These are phyloP conservation scores for Gymnopus androsaceus DNA, from an alignment of 1,284 basidiomycete genomes.

Conservation along the genomic window DNA sequence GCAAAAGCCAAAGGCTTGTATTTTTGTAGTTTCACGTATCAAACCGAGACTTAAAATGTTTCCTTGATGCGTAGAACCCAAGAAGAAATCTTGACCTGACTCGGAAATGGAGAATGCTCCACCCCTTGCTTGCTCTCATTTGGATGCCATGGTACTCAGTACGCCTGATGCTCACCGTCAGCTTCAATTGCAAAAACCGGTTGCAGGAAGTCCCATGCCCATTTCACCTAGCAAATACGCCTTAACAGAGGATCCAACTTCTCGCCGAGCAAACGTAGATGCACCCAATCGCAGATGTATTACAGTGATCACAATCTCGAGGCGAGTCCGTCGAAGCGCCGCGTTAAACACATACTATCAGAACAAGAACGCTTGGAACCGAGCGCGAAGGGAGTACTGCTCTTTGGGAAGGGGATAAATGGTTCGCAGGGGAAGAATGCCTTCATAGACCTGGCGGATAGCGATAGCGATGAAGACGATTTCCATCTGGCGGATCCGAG, in stretches of 20 bases:
- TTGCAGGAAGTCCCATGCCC: conserved; percentile 2
- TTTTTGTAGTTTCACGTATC: no score
- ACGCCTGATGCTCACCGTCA: conserved; percentile 24
- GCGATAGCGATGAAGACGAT: conserved; percentile 14
- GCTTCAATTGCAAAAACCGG: conserved; percentile 1
- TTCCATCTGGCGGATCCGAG: conserved; percentile 13
- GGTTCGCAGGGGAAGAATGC: conserved; percentile 54
- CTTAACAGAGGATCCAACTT: no score
- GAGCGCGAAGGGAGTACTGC: conserved; percentile 9
- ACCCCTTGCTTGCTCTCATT: conserved; percentile 21
- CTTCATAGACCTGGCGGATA: conserved; percentile 52
- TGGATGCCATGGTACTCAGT: conserved; percentile 28
- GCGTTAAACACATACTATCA: conserved; percentile 22
- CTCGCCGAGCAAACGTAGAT: conserved; percentile 24
- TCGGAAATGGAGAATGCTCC: conserved; percentile 52
- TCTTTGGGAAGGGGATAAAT: conserved; percentile 44
- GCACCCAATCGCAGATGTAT: conserved; percentile 56
- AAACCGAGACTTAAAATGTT: no score
- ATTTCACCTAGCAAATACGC: conserved; percentile 8
- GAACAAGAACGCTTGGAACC: conserved; percentile 13
- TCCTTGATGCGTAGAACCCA: conserved; percentile 35
- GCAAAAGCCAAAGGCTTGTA: conserved; percentile 29
- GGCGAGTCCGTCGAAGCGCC: conserved; percentile 72
- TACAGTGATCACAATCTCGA: conserved; percentile 54
- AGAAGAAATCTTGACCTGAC: conserved; percentile 37